Conservation (phyloP, 148 eudicot genomes). For the Vaccinium darrowii region DNA sequence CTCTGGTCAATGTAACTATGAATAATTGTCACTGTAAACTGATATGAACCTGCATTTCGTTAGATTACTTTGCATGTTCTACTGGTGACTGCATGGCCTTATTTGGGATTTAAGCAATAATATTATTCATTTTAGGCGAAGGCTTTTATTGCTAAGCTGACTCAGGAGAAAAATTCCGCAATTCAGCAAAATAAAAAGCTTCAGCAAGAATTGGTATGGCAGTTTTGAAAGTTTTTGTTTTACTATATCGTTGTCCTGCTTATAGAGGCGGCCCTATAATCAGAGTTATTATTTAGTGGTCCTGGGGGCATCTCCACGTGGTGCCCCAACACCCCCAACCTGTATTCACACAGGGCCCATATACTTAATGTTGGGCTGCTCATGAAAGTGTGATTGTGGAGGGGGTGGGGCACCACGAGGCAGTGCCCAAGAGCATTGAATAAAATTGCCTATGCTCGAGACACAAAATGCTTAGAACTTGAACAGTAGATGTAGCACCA, state of each 20-base stretch:
- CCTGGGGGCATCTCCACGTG: neutral
- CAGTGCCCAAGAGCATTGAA: neutral
- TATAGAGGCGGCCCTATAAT: neutral
- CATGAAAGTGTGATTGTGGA: neutral
- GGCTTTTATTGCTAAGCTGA: conserved; percentile 56
- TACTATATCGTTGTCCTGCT: neutral
- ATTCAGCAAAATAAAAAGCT: conserved; percentile 64
- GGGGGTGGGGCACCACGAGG: neutral
- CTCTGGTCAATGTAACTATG: neutral
- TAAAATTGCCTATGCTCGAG: neutral
- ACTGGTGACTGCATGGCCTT: neutral
- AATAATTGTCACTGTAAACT: neutral
- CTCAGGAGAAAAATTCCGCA: conserved; percentile 63
- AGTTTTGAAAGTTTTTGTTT: neutral
- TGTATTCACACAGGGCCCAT: neutral
- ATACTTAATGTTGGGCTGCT: neutral
- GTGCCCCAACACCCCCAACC: neutral
- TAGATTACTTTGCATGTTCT: neutral
- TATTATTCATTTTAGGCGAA: conserved; percentile 37
- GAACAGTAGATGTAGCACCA: neutral
- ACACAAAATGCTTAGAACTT: neutral
- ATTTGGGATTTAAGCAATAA: neutral
- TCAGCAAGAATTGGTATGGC: conserved; percentile 74
- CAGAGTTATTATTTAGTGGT: neutral
- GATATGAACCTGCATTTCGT: neutral